Evolutionary conservation across 2,329 filamentous ascomycete species (phyloP).

Genomic region (Cyclaneusma minus): DNA sequence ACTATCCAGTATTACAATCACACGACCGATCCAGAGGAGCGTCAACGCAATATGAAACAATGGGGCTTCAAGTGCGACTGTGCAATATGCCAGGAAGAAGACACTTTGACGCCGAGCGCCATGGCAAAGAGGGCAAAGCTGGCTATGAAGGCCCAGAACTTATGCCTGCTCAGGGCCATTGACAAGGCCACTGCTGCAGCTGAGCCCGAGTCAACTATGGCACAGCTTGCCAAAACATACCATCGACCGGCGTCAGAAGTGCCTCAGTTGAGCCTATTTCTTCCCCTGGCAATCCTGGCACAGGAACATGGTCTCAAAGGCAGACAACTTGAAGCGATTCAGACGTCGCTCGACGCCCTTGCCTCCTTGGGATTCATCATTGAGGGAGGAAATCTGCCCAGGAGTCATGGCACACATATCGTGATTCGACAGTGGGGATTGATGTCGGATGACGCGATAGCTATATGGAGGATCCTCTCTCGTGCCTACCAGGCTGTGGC

Average conservation of each 20-base stretch:
- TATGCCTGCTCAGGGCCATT: too few relatives aligned
- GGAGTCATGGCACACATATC: neutral
- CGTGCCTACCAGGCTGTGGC: slow-evolving; percentile 12
- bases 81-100: slow-evolving; percentile 18
- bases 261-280: slow-evolving; percentile 11
- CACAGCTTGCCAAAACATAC: slow-evolving; percentile 12
- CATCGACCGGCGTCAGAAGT: slow-evolving; percentile 10
- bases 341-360: neutral
- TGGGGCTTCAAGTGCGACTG: slow-evolving; percentile 30
- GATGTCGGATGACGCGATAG: slow-evolving; percentile 11
- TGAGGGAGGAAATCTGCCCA: slow-evolving; percentile 1
- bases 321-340: neutral
- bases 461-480: slow-evolving; percentile 16
- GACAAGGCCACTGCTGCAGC: too few relatives aligned
- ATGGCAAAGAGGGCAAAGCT: too few relatives aligned
- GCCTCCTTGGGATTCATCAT: slow-evolving; percentile 1
- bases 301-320: slow-evolving; percentile 1
- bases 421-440: slow-evolving; percentile 16
- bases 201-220: slow-evolving; percentile 8
- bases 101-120: slow-evolving; percentile 3
- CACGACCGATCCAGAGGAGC: slow-evolving; percentile 11
- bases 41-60: slow-evolving; percentile 14
- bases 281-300: slow-evolving; percentile 9
- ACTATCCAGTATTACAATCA: slow-evolving; percentile 22
- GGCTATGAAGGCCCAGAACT: too few relatives aligned